phyloP scores from a whole-genome alignment of 805 yeast species.

The Komagataella populi region DNA sequence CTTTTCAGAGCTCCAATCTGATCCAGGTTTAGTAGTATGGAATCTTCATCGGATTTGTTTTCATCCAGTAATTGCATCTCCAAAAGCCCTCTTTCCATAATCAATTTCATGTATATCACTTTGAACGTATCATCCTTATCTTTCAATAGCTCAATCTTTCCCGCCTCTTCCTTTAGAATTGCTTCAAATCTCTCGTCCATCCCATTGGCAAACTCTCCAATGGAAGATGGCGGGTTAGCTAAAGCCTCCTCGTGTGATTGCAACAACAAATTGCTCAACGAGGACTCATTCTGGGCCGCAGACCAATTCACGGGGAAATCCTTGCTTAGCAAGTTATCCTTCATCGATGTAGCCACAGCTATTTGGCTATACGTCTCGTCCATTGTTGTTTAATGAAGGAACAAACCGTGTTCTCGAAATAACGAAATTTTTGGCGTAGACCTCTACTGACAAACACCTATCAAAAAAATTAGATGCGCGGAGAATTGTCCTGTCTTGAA shows the following conservation, averaged over 20 bases:
- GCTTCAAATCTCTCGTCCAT: not conserved
- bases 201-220: not conserved
- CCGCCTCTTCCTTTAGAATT: not conserved
- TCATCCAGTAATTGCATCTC: not conserved
- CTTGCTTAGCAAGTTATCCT: not conserved
- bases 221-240: not conserved
- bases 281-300: not conserved
- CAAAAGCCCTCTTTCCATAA: not conserved
- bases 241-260: not conserved
- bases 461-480: too few species aligned
- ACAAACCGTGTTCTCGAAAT: not conserved
- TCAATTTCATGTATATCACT: not conserved
- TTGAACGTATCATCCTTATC: not conserved
- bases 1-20: not conserved
- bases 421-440: not conserved
- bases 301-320: not conserved
- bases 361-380: not conserved
- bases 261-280: not conserved
- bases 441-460: not conserved
- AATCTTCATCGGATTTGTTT: not conserved
- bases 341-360: not conserved
- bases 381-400: not conserved
- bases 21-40: not conserved
- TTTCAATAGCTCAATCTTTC: not conserved
- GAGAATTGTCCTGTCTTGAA: too few species aligned